Conservation (phyloP, 441 rosid species). For the Mallotus repandus region DNA sequence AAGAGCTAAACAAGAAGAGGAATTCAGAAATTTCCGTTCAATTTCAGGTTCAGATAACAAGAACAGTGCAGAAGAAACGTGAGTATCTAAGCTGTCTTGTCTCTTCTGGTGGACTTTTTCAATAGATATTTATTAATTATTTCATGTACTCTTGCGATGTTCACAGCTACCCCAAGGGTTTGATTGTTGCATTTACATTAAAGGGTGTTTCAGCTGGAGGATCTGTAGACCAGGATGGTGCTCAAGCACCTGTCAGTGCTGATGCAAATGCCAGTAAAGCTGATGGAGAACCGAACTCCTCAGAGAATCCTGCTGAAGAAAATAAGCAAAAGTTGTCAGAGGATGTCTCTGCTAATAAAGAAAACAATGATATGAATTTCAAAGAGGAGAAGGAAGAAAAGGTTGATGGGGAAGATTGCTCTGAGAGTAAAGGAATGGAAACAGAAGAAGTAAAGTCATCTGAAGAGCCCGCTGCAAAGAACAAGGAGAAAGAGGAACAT, state of each 20-base stretch:
- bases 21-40: slow-evolving; percentile 38
- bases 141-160: slow-evolving; percentile 12
- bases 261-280: slow-evolving; percentile 21
- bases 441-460: slow-evolving; percentile 33
- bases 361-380: slow-evolving; percentile 13
- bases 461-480: slow-evolving; percentile 32
- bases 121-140: slow-evolving; percentile 13
- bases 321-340: slow-evolving; percentile 34
- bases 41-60: slow-evolving; percentile 36
- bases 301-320: slow-evolving; percentile 27
- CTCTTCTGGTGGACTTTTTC: slow-evolving; percentile 7
- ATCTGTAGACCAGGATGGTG: slow-evolving; percentile 34
- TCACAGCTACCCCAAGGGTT: slow-evolving; percentile 80
- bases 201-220: slow-evolving; percentile 47
- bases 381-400: slow-evolving; percentile 30
- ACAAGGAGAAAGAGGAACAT: slow-evolving; percentile 43
- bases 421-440: slow-evolving; percentile 25
- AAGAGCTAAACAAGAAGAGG: slow-evolving; percentile 46
- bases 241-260: slow-evolving; percentile 35
- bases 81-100: slow-evolving; percentile 13
- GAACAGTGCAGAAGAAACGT: slow-evolving; percentile 39
- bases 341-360: slow-evolving; percentile 34
- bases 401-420: slow-evolving; percentile 35
- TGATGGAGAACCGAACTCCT: slow-evolving; percentile 31
- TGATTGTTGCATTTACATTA: slow-evolving; percentile 75